A percentile compares a stretch with the other conserved stretches of the same genome.
Conservation (phyloP, 2,329 filamentous ascomycete species). For the Fusarium begoniae region DNA sequence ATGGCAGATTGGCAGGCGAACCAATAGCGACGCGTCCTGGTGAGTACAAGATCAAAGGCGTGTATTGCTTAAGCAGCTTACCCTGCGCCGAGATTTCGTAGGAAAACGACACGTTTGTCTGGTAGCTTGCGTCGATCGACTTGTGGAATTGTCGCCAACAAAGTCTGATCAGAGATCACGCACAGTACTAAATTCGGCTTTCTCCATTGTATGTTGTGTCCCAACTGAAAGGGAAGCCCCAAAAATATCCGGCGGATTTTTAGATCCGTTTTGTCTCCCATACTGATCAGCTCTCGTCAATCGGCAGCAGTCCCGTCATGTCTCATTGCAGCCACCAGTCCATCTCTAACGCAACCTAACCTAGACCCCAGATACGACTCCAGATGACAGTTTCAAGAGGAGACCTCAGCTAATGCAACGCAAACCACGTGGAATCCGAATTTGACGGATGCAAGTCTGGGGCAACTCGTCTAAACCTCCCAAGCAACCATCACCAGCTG, state of each 20-base stretch:
- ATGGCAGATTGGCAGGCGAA: neutral
- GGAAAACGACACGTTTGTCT: accelerated
- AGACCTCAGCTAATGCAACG: neutral
- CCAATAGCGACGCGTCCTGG: neutral
- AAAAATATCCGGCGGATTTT: neutral
- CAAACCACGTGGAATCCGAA: neutral
- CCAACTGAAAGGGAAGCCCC: accelerated
- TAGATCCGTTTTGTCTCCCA: accelerated
- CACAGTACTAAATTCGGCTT: accelerated
- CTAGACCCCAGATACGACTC: neutral
- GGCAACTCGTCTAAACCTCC: neutral
- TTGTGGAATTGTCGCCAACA: accelerated
- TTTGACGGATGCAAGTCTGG: neutral
- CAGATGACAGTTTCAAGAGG: neutral
- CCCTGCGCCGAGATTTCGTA: accelerated
- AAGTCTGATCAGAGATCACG: accelerated
- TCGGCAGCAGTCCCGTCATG: accelerated
- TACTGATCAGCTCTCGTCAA: neutral
- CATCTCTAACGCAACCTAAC: neutral
- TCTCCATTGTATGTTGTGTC: too few relatives aligned
- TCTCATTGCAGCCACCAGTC: neutral
- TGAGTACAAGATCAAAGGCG: accelerated
- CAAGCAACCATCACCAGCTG: neutral
- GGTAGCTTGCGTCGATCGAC: accelerated
- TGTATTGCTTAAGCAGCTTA: accelerated